phyloP scores from a whole-genome alignment of 352 stramenopile species.

The Halophytophthora batemanensis region DNA sequence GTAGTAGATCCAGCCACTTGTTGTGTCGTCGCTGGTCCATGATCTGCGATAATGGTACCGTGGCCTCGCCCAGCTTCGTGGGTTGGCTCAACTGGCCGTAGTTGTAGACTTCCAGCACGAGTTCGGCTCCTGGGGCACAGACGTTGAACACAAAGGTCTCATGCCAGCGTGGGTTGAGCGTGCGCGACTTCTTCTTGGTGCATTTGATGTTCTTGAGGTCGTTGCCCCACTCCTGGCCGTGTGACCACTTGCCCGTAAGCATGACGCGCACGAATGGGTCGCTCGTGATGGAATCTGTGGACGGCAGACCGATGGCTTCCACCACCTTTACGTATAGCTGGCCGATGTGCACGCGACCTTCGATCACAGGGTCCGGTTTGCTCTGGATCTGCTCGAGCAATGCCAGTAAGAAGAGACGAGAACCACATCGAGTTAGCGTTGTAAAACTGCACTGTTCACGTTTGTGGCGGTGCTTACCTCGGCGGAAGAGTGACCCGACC shows the following conservation, averaged over 20 bases:
- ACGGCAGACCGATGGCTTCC: constrained; percentile 79
- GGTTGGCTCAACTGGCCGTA: constrained; percentile 78
- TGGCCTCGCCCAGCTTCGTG: constrained; percentile 79
- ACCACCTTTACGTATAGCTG: constrained; percentile 87
- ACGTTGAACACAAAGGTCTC: constrained; percentile 89
- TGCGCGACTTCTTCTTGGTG: constrained; percentile 86
- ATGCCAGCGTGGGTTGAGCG: constrained; percentile 83
- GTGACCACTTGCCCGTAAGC: constrained; percentile 83
- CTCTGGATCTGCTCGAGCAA: constrained; percentile 46
- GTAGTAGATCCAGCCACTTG: constrained; percentile 82
- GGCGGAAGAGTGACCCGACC: constrained; percentile 69
- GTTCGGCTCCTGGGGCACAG: constrained; percentile 72
- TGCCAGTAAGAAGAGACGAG: background rate
- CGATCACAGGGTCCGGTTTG: constrained; percentile 74
- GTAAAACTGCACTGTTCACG: background rate
- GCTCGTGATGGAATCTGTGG: constrained; percentile 86
- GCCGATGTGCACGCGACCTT: constrained; percentile 79
- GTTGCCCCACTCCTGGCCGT: constrained; percentile 80
- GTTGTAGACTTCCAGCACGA: constrained; percentile 86
- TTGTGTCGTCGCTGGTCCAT: constrained; percentile 87
- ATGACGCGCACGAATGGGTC: constrained; percentile 84
- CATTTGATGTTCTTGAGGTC: constrained; percentile 80
- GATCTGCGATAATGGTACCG: constrained; percentile 68
- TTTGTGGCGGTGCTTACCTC: constrained; percentile 31
- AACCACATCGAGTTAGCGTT: background rate